Evolutionary conservation across 768 basidiomycete species (phyloP).

Genomic region (Paxillus involutus): DNA sequence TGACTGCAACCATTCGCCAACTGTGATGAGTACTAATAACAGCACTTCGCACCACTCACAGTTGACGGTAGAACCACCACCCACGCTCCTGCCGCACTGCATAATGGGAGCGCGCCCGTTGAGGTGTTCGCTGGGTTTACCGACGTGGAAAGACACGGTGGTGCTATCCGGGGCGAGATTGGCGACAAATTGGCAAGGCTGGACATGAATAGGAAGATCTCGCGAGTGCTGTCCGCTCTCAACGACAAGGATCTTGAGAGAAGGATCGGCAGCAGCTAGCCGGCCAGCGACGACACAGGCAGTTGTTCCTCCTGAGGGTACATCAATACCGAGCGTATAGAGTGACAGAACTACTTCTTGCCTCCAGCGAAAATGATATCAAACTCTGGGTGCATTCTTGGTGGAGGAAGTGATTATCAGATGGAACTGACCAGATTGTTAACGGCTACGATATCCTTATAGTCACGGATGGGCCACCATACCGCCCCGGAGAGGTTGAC

Average conservation of each 20-base stretch:
- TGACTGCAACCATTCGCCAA: slow-evolving; percentile 5
- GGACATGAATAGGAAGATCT: slow-evolving; percentile 17
- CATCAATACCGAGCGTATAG: neutral
- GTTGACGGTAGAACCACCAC: slow-evolving; percentile 26
- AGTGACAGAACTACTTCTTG: slow-evolving; percentile 15
- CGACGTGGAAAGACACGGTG: slow-evolving; percentile 12
- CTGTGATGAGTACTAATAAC: neutral
- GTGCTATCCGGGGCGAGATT: slow-evolving; percentile 18
- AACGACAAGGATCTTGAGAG: slow-evolving; percentile 26
- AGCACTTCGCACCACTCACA: slow-evolving; percentile 5
- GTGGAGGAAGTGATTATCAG: too few relatives aligned
- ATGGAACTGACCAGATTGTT: neutral
- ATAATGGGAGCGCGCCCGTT: slow-evolving; percentile 14
- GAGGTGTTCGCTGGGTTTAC: slow-evolving; percentile 12
- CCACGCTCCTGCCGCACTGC: slow-evolving; percentile 20
- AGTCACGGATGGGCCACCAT: too few relatives aligned
- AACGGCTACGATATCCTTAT: too few relatives aligned
- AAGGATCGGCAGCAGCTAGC: slow-evolving; percentile 22
- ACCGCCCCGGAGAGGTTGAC: too few relatives aligned
- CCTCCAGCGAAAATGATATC: slow-evolving; percentile 62
- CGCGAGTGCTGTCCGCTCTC: slow-evolving; percentile 24
- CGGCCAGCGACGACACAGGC: slow-evolving; percentile 30
- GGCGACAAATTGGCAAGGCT: slow-evolving; percentile 15
- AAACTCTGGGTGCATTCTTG: slow-evolving; percentile 15
- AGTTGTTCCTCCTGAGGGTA: slow-evolving; percentile 19